phyloP scores from a whole-genome alignment of 345 rosid species.

The Salix dunnii region DNA sequence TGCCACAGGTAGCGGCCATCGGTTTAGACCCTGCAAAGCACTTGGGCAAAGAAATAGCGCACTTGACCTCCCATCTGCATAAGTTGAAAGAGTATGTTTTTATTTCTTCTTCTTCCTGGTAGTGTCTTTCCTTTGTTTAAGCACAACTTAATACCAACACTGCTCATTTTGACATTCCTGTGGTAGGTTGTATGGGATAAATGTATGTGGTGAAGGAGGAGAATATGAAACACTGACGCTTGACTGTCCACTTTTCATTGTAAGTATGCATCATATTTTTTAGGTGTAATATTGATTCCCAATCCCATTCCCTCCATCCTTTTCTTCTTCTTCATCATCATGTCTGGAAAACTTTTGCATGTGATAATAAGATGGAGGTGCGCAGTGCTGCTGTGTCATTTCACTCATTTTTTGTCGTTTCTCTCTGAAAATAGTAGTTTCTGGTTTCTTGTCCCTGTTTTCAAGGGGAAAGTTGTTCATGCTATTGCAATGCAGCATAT shows the following conservation, averaged over 20 bases:
- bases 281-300: background rate
- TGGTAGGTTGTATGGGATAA: slow-evolving; percentile 76
- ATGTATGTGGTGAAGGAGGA: slow-evolving; percentile 99
- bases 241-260: slow-evolving; percentile 90
- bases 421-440: background rate
- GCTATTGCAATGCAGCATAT: background rate
- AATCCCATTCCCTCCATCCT: background rate
- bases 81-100: slow-evolving; percentile 78
- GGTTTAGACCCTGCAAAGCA: slow-evolving; percentile 89
- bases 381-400: background rate
- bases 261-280: slow-evolving; percentile 32
- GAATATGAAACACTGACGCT: slow-evolving; percentile 94
- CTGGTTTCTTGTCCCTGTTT: background rate
- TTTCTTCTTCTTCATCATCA: background rate
- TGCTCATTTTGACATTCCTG: slow-evolving; percentile 11
- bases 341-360: background rate
- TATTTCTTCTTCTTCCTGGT: background rate
- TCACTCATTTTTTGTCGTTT: background rate
- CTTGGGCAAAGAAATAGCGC: slow-evolving; percentile 78
- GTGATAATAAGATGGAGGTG: background rate
- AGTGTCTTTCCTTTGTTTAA: background rate
- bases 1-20: slow-evolving; percentile 80
- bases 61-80: slow-evolving; percentile 63
- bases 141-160: background rate
- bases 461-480: background rate